A percentile compares a stretch with the other conserved stretches of the same genome.
Evolutionary conservation across 495 filamentous ascomycete genomes (phyloP).

Genomic region (Halenospora varia): DNA sequence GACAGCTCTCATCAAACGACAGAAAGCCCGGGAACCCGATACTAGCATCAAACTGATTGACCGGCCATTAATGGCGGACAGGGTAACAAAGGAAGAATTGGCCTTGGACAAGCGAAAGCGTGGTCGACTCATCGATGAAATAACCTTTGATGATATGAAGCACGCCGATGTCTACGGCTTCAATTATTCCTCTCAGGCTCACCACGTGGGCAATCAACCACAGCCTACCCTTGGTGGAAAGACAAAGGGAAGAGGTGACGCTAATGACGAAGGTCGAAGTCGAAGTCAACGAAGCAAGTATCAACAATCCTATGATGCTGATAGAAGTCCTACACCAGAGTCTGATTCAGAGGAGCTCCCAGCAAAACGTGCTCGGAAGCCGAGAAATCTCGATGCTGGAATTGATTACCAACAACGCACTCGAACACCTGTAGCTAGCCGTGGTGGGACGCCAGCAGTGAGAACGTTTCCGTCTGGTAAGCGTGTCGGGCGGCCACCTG

Average conservation of each 20-base stretch:
- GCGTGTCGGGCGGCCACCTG: constrained; percentile 16
- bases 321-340: constrained; percentile 6
- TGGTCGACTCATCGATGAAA: constrained; percentile 6
- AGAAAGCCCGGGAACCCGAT: background rate
- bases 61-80: constrained; percentile 1
- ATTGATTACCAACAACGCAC: background rate
- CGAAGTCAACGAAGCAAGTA: constrained; percentile 9
- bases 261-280: background rate
- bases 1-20: background rate
- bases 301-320: constrained; percentile 1
- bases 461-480: constrained; percentile 15
- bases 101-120: constrained; percentile 10
- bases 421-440: background rate
- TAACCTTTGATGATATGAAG: constrained; percentile 19
- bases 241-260: background rate
- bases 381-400: constrained; percentile 6
- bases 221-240: background rate
- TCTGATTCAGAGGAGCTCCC: constrained; percentile 15
- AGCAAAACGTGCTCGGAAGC: constrained; percentile 11
- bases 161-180: constrained; percentile 19
- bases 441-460: constrained; percentile 7
- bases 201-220: constrained; percentile 11
- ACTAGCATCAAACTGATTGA: background rate
- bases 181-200: constrained; percentile 9
- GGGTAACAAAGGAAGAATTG: constrained; percentile 5